Percentiles rank a stretch among this genome's conserved stretches.
Evolutionary conservation across 139 green algal genomes (phyloP).

Genomic region (Picochlorum sp.): DNA sequence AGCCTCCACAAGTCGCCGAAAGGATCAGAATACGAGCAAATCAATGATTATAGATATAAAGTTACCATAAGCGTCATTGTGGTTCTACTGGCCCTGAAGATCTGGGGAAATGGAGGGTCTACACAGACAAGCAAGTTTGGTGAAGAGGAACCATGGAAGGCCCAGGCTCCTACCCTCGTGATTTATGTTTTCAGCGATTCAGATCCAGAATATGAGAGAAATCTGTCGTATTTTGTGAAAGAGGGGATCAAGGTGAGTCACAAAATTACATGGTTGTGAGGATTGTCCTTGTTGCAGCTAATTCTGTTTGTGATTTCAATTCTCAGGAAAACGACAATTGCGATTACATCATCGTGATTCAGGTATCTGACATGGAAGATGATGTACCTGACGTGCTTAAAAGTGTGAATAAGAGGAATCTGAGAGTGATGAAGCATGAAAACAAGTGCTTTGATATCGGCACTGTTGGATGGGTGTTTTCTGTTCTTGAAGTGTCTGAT

Average conservation of each 20-base stretch:
- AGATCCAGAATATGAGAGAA: slow-evolving; percentile 60
- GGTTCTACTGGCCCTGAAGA: no score
- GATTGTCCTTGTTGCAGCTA: not conserved
- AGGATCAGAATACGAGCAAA: no score
- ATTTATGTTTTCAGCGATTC: slow-evolving; percentile 69
- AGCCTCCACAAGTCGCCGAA: no score
- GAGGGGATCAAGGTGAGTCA: slow-evolving; percentile 37
- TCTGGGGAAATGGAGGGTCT: no score
- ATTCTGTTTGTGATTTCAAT: not conserved
- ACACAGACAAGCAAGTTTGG: not conserved
- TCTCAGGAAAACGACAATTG: slow-evolving; percentile 30
- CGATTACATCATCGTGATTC: slow-evolving; percentile 66
- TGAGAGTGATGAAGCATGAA: slow-evolving; percentile 47
- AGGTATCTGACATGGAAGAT: slow-evolving; percentile 21
- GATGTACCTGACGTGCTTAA: not conserved
- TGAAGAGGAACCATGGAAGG: not conserved
- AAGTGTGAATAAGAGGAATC: slow-evolving; percentile 49
- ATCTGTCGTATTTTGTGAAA: slow-evolving; percentile 61
- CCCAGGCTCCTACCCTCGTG: slow-evolving; percentile 38
- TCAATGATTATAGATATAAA: no score
- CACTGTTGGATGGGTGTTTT: slow-evolving; percentile 66
- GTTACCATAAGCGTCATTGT: no score
- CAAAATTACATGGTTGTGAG: slow-evolving; percentile 1
- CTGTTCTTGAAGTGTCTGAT: not conserved
- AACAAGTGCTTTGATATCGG: slow-evolving; percentile 79